Conservation (phyloP, 2,329 filamentous ascomycete species). For the Fusarium phyllophilum region DNA sequence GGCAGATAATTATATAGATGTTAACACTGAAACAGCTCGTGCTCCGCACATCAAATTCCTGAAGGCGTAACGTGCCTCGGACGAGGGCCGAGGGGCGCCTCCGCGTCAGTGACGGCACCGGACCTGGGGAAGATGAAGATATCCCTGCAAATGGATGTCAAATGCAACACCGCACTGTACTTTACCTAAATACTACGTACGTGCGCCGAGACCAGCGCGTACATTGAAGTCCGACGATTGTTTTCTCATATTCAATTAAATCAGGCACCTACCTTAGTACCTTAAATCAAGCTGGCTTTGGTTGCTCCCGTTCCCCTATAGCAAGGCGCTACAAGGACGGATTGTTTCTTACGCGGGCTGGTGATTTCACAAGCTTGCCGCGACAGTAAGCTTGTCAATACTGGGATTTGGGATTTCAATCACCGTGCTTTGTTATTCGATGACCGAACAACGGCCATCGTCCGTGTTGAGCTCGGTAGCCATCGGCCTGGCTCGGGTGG, state of each 20-base stretch:
- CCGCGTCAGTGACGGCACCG: conserved; percentile 32
- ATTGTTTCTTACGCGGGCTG: neutral
- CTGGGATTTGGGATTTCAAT: neutral
- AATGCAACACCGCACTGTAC: conserved; percentile 17
- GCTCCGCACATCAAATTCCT: conserved; percentile 36
- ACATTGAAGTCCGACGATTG: conserved; percentile 15
- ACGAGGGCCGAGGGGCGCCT: conserved; percentile 36
- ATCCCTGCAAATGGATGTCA: conserved; percentile 13
- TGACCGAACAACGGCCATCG: conserved; percentile 32
- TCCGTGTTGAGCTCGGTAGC: conserved; percentile 46
- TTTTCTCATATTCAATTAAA: neutral
- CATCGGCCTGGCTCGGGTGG: conserved; percentile 50
- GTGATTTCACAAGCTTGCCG: neutral
- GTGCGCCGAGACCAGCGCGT: conserved; percentile 20
- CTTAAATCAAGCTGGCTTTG: neutral
- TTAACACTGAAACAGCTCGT: conserved; percentile 17
- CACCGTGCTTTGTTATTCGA: neutral
- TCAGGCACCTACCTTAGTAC: neutral
- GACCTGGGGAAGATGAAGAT: conserved; percentile 40
- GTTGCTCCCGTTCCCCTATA: neutral
- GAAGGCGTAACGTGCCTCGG: conserved; percentile 36
- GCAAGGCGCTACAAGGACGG: neutral
- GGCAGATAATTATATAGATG: conserved; percentile 28
- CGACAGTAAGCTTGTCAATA: neutral
- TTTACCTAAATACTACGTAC: neutral